These are phyloP conservation scores for Delonix regia DNA, from an alignment of 306 rosid species.

Conservation along the genomic window DNA sequence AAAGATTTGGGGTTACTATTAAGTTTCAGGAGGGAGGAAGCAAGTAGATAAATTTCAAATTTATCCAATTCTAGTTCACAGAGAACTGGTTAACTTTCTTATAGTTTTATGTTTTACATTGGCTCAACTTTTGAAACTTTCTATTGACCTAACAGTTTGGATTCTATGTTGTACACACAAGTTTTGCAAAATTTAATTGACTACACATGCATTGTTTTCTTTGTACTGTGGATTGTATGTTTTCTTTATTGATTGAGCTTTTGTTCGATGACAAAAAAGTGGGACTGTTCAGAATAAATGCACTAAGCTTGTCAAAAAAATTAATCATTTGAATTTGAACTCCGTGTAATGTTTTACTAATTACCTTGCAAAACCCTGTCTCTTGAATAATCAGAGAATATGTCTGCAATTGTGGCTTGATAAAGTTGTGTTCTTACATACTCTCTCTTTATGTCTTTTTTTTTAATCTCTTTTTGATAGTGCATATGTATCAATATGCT, in stretches of 20 bases:
- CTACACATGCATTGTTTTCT: neutral
- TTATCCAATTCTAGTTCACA: neutral
- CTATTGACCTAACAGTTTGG: neutral
- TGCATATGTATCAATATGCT: conserved; percentile 16
- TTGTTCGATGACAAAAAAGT: neutral
- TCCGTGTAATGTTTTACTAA: neutral
- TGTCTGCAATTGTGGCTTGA: neutral
- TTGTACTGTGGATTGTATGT: conserved; percentile 7
- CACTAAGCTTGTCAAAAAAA: neutral
- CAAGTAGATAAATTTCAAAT: neutral
- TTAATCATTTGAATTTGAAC: neutral
- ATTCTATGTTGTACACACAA: neutral
- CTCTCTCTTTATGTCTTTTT: neutral
- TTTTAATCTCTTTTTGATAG: neutral
- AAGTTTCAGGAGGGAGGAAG: neutral
- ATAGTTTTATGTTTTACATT: neutral
- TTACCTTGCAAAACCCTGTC: neutral
- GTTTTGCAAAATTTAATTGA: neutral
- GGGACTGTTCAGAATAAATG: conserved; percentile 2
- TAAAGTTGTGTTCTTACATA: neutral
- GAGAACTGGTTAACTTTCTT: neutral
- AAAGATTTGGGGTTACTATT: neutral
- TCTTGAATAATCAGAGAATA: neutral
- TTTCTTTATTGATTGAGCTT: neutral
- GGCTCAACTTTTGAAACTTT: neutral